Percentiles rank a stretch among this genome's conserved stretches.
phyloP scores from a whole-genome alignment of 192 early-diverging fungal species.

The Dimargaris xerosporica region DNA sequence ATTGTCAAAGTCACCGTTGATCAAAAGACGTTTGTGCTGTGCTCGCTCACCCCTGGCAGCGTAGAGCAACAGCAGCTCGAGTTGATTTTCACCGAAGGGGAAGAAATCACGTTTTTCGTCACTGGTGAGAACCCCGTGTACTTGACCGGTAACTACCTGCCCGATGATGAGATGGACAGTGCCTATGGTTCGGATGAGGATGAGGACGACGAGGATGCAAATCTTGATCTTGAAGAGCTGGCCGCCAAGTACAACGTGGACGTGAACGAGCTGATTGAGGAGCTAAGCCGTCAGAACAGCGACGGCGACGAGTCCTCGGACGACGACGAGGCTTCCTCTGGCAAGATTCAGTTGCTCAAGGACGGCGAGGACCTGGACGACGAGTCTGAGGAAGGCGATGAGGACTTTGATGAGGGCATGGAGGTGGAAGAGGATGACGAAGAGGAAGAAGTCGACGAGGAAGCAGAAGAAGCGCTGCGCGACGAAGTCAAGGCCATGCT shows the following conservation, averaged over 20 bases:
- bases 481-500: slow-evolving; percentile 19
- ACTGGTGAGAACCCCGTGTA: slow-evolving; percentile 49
- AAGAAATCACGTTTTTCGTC: slow-evolving; percentile 65
- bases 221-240: not conserved
- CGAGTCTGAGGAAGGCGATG: slow-evolving; percentile 31
- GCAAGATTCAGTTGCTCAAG: not conserved
- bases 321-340: slow-evolving; percentile 10
- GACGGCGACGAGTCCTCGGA: slow-evolving; percentile 23
- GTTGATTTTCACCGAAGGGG: slow-evolving; percentile 50
- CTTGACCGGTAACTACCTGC: slow-evolving; percentile 57
- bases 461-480: slow-evolving; percentile 17
- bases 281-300: slow-evolving; percentile 13
- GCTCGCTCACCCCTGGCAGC: slow-evolving; percentile 61
- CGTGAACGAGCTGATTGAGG: not conserved
- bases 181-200: slow-evolving; percentile 20
- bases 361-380: slow-evolving; percentile 16
- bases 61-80: slow-evolving; percentile 65
- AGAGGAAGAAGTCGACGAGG: slow-evolving; percentile 16
- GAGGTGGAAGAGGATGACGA: slow-evolving; percentile 24
- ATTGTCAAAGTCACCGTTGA: slow-evolving; percentile 54
- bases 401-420: slow-evolving; percentile 20
- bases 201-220: slow-evolving; percentile 14
- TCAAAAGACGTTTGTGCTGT: slow-evolving; percentile 58
- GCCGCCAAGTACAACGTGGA: not conserved
- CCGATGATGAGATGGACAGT: slow-evolving; percentile 33